Evolutionary conservation across 108 stramenopile genomes (phyloP), one percentile per base, ranked within the genome.

Genomic region (Phaeodactylum tricornutum): DNA sequence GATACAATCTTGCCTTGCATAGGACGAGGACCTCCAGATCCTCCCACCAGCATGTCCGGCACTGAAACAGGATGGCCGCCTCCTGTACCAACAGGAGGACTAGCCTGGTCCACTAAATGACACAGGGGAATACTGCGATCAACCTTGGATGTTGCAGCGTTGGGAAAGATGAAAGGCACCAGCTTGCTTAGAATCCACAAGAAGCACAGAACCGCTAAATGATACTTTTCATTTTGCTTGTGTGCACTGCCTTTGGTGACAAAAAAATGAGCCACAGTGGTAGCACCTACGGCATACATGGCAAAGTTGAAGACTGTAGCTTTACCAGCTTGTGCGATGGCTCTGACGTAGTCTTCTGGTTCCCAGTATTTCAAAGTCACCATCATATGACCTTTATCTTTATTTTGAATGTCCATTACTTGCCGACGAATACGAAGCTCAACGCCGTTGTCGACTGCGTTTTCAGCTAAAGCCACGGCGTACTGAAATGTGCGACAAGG

Each of bases 361-460:
- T 84, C 83, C 83, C 83, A 84, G 41, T 84, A 75, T 14, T 64
- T 30, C 2, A 71, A 49, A 16, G 50, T 51, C 16, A 82, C 32
- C n/a, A 52, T 43, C 43, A 70, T 73, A 12, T 12, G 17, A 14
- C 52, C 52, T 19, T 53, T 53, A 8, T 35, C 50, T 0, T 27
- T 49, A 14, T 50, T 46, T 17, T 54, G 29, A 51, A 89, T 78
- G 27, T 37, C 49, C 1, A 64, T 57, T 0, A 89, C 82, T 66
- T 82, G 55, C 16, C 79, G 53, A 20, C 83, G 64, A 49, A 84
- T 84, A 7, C 79, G 62, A n/a, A 89, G 47, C 53, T 89, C 78
- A 6, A 81, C 82, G 19, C 87, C 87, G 56, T 89, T 89, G 55
- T 83, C 83, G 2, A 81, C 79, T 1, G 87, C 87, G 60, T 89